Evolutionary conservation across 306 rosid species (phyloP), one percentile per base, ranked within the genome.

Genomic region (Quercus suber): DNA sequence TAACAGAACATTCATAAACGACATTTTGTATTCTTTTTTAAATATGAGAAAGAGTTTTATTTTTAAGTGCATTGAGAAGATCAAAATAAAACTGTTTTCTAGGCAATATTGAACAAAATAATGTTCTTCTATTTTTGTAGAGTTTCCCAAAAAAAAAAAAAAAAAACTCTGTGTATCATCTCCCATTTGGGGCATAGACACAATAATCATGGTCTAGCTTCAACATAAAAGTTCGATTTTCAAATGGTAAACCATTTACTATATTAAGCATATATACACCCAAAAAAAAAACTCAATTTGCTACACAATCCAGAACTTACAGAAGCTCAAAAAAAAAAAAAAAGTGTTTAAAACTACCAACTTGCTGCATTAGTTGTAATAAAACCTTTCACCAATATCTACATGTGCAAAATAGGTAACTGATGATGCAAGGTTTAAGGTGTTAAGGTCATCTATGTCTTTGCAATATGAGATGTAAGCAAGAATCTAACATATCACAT

Each of bases 231-330:
- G 56, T 30, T 30, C 10, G 17, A 64, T 64, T 28, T 17, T 64
- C 41, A 64, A 18, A 33, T 67, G 11, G 51, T 6, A 30, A 59
- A 61, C 49, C 81, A 72, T 75, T 73, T 73, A 5, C 43, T 49
- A 35, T n/a, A 13, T 27, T 35, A 21, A 72, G 69, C 71, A 71
- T 73, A 69, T 15, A 49, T 43, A 2, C 11, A 8, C 45, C 35
- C 72, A 35, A 37, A 37, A 35, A 6, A 35, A 79, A 80, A 69
- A 69, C 70, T 70, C 73, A 82, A 80, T 71, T 65, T 58, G 58
- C 57, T 64, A 71, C 65, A 76, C 55, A 28, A 79, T 75, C 33
- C 12, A 33, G 33, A 79, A 30, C 23, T 20, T 3, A 15, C 5
- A n/a, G 13, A 76, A 55, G 51, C 45, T 76, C 60, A 5, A 73